These are phyloP conservation scores for Ophiocordyceps camponoti-rufipedis DNA, from an alignment of 2,329 filamentous ascomycete species.

Conservation along the genomic window DNA sequence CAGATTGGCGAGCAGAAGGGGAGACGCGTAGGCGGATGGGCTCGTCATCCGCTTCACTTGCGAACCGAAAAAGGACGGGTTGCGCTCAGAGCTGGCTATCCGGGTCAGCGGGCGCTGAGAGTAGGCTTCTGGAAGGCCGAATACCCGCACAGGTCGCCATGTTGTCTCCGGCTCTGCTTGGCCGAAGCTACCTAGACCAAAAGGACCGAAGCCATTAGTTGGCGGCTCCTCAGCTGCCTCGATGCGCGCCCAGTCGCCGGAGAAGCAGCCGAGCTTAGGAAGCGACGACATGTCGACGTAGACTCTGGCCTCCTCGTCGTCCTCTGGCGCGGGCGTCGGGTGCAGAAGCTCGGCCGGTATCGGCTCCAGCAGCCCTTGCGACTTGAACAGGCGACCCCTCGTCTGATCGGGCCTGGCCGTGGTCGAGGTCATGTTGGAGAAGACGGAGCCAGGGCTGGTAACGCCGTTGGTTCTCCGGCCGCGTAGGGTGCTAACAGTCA, in stretches of 20 bases:
- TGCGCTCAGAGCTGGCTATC: constrained; percentile 37
- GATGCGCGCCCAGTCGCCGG: constrained; percentile 86
- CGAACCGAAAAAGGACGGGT: constrained; percentile 46
- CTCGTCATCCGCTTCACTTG: constrained; percentile 43
- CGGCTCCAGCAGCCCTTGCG: constrained; percentile 52
- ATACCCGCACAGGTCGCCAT: constrained; percentile 79
- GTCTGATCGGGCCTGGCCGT: constrained; percentile 59
- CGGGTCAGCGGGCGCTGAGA: constrained; percentile 40
- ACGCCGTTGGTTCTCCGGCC: constrained; percentile 51
- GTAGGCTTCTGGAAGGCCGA: constrained; percentile 66
- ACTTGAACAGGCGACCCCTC: constrained; percentile 66
- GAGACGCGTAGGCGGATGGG: constrained; percentile 58
- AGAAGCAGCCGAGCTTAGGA: constrained; percentile 86
- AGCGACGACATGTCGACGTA: constrained; percentile 81
- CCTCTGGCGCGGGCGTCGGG: constrained; percentile 55
- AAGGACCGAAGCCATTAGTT: constrained; percentile 44
- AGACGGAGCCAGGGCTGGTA: constrained; percentile 71
- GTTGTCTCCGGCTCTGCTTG: constrained; percentile 35
- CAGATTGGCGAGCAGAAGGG: constrained; percentile 73
- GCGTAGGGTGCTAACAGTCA: constrained; percentile 42
- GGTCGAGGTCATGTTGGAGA: constrained; percentile 71
- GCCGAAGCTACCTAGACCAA: constrained; percentile 46
- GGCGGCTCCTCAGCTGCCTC: constrained; percentile 61
- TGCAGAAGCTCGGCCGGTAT: constrained; percentile 69
- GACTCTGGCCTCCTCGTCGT: constrained; percentile 77